Evolutionary conservation across 164 flowering plant genomes (phyloP).

Genomic region (Magnolia sinica): DNA sequence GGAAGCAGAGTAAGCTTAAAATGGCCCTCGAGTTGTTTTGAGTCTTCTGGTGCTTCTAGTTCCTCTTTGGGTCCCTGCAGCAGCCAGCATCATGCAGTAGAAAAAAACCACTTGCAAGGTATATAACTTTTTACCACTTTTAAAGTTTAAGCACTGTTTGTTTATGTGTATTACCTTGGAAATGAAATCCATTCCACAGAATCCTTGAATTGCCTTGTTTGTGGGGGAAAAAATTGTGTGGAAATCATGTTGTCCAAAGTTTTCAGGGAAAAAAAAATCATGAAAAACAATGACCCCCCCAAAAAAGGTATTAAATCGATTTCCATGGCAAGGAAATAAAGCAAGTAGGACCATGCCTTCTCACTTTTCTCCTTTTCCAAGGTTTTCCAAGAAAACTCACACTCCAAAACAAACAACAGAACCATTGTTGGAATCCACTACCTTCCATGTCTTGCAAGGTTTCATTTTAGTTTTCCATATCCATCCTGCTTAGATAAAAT

Average conservation of each 20-base stretch:
- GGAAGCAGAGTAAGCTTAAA: conserved; percentile 97
- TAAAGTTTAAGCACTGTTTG: not conserved
- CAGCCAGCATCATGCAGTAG: conserved; percentile 26
- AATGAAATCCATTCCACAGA: not conserved
- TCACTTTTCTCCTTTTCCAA: no score
- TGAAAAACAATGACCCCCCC: conserved; percentile 34
- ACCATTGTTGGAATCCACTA: no score
- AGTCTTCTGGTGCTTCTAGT: conserved; percentile 15
- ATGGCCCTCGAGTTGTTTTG: conserved; percentile 87
- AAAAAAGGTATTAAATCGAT: conserved; percentile 82
- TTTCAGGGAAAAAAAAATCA: no score
- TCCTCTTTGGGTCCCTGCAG: conserved; percentile 24
- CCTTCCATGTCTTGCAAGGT: no score
- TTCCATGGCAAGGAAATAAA: conserved; percentile 49
- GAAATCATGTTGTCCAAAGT: not conserved
- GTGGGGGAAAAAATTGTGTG: conserved; percentile 30
- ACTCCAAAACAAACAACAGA: no score
- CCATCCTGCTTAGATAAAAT: no score
- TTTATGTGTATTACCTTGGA: not conserved
- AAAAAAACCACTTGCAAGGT: conserved; percentile 27
- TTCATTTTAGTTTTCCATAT: no score
- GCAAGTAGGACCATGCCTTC: no score
- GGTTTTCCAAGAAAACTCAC: no score
- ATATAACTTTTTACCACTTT: conserved; percentile 13
- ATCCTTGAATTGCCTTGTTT: conserved; percentile 2